Base-by-base conservation (phyloP, 208 protist genomes). In the Acanthamoeba lenticulata region DNA sequence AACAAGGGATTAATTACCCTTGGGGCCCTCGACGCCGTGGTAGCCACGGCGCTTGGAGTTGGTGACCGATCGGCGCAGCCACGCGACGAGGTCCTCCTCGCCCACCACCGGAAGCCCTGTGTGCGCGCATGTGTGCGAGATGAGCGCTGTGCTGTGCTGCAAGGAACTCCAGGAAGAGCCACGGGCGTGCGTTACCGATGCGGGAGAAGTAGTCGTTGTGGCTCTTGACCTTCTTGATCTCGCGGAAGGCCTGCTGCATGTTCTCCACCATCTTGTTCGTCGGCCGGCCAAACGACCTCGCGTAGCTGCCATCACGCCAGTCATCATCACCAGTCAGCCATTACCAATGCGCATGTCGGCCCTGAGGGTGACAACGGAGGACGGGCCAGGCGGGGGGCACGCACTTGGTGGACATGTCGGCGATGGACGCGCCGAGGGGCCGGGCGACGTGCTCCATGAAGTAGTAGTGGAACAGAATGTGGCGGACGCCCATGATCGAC, bases 381-480 rank as follows among this genome's bases (percentile, higher is more conserved):
- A 24, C 2, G 15, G 52, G 52, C 11, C 19, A 60, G 11, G 52
- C 4, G 52, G 52, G 52, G 52, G 19, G 60, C 60, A 1, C 34
- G 40, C 74, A 52, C 36, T 92, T 67, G 36, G 36, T n/a, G 27
- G 57, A 92, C 49, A 92, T 92, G 0, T 42, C 86, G 27, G 24
- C 57, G 44, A 67, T 52, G 38, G 81, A 32, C 21, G 21, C 5
- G 52, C 81, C 81, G 38, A 89, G 81, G n/a, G 81, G 47, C 5
- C 81, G 81, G 29, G 81, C 40, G 52, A 92, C 86, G 44, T 92
- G 49, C 86, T 72, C 57, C 40, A 92, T 57, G 86, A 92, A 92
- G 86, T 92, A 92, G 57, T 77, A 77, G 57, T 92, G 86, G 86
- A 92, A 92, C 55, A 92, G 49, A n/a, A 92, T 92, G 57, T 77